Base-by-base conservation (phyloP, 495 filamentous ascomycete species). In the Aspergillus funiculosus region DNA sequence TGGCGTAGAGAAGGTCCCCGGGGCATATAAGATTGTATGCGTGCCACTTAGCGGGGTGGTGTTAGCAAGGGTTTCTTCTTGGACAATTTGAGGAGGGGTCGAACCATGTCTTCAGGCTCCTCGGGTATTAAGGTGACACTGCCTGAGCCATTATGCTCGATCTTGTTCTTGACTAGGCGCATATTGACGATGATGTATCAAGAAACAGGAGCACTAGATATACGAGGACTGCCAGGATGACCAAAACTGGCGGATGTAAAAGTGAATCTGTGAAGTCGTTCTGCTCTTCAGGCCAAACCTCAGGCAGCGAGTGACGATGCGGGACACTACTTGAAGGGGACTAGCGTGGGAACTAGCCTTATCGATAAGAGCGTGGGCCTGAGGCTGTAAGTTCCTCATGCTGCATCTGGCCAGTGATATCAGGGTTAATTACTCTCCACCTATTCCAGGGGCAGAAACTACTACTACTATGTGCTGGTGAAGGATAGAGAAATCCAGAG, bases 41-140 rank as follows among this genome's bases (percentile, higher is more conserved):
- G 58, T 96, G 90, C 92, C 92, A 98, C 87, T 92, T n/a, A n/a
- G n/a, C n/a, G 47, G 19, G 17, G 6, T 1, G 9, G 5, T 34
- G 1, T 14, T 8, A 6, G 11, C 10, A 6, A 5, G 27, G 15
- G 19, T 19, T 25, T 30, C 4, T 11, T 30, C 3, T 9, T 43
- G 37, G 24, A 20, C n/a, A n/a, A n/a, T n/a, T n/a, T n/a, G n/a
- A 6, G 34, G 44, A 39, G 43, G 43, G 41, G 43, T 39, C 25
- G 44, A 72, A 90, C 87, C 89, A 98, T 95, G 63, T 98, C 92
- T 69, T 97, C 92, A 22, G 89, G 87, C 56, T 95, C 92, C 59
- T 88, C 82, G 2, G 92, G 90, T 37, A 87, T 77, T 37, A 98
- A 73, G 20, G 84, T 87, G 52, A 95, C 79, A 43, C 70, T 80